Base-by-base conservation (phyloP, 2,329 filamentous ascomycete species). In the Apiospora hydei region DNA sequence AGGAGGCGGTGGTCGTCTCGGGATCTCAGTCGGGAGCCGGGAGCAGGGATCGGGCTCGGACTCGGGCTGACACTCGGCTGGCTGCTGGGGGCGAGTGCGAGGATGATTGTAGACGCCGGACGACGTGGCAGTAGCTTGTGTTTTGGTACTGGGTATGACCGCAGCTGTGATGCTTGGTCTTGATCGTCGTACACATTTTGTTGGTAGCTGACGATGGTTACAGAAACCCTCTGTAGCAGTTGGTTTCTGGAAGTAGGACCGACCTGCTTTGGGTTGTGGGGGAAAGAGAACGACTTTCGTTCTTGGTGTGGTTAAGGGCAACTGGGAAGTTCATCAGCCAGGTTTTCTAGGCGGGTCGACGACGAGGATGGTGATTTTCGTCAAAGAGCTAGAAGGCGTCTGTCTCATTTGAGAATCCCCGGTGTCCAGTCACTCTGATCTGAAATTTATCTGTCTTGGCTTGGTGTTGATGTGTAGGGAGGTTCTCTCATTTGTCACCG, bases 121-220 rank as follows among this genome's bases (percentile, higher is more conserved):
- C 80, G 0, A 76, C 41, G 61, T 77, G 73, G 71, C 82, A 83
- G 30, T 72, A 72, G 71, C 74, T 80, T 8, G 79, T 82, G 77
- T 81, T 82, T 67, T 83, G 81, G 74, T 80, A 82, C 67, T 77
- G 70, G 67, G 72, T 76, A 73, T 83, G 81, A 34, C 69, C 69
- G 77, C 82, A 83, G 4, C 72, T 71, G 10, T 57, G 71, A 47
- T 76, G 77, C n/a, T 47, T 72, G 26, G 75, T 80, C 70, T 77
- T 79, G 67, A 81, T 73, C 68, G 81, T 76, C 73, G 76, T 75
- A 70, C 82, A 83, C 82, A 83, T 83, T 47, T 16, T 70, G 51
- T 34, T 34, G 34, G 8, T 67, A 47, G 16, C 43, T 66, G 34
- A 38, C 61, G 26, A 69, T 46, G 61, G 16, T 34, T 18, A 2